phyloP scores from a whole-genome alignment of 805 yeast genomes.

The Suhomyces faveliae region DNA sequence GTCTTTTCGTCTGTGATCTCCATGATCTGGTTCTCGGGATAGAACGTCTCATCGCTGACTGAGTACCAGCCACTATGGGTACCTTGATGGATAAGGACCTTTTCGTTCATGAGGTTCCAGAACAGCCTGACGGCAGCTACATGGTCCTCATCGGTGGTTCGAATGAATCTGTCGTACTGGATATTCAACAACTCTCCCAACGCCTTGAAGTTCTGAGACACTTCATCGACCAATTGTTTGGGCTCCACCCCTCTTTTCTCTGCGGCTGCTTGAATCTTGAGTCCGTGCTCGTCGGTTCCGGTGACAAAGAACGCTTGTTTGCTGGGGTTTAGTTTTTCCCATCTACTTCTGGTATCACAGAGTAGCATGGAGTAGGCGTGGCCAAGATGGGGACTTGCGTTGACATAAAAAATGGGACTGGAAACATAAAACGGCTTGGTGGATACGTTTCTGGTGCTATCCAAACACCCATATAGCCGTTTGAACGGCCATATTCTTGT shows the following conservation, averaged over 20 bases:
- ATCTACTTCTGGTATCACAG: constrained; percentile 75
- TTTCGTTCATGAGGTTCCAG: constrained; percentile 62
- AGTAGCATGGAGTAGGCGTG: constrained; percentile 86
- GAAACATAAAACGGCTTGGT: constrained; percentile 54
- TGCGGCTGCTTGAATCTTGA: constrained; percentile 90
- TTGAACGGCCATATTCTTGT: not conserved
- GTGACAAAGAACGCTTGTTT: constrained; percentile 59
- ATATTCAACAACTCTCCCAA: constrained; percentile 62
- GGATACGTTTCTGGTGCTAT: not conserved
- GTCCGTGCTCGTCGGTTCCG: constrained; percentile 97
- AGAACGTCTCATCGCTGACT: constrained; percentile 90
- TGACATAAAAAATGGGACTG: constrained; percentile 94
- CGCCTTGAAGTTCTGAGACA: constrained; percentile 60
- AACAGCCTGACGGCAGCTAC: constrained; percentile 57
- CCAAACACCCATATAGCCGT: not conserved
- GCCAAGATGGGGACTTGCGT: constrained; percentile 92
- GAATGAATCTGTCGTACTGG: constrained; percentile 69
- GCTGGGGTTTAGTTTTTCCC: constrained; percentile 50
- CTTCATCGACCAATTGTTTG: constrained; percentile 66
- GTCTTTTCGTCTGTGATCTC: constrained; percentile 21
- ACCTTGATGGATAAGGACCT: constrained; percentile 76
- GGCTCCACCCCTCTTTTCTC: constrained; percentile 48
- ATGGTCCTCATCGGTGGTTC: constrained; percentile 90
- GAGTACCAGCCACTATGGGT: constrained; percentile 94
- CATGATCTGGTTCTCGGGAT: constrained; percentile 75